These are phyloP conservation scores for Aquilaria yunnanensis DNA, from an alignment of 345 rosid genomes.

Conservation along the genomic window DNA sequence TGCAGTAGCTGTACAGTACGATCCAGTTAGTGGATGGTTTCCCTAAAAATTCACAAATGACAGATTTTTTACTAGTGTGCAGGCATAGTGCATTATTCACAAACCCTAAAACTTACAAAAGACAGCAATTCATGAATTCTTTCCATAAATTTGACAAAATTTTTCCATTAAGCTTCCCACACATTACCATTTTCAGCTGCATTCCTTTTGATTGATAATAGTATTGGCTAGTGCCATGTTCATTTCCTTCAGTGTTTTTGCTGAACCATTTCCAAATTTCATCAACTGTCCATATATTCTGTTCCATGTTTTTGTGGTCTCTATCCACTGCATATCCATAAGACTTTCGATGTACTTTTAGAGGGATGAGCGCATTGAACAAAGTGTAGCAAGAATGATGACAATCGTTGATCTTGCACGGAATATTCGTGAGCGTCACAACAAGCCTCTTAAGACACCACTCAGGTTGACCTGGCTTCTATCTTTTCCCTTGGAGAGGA, in stretches of 20 bases:
- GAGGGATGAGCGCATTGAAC: slow-evolving; percentile 86
- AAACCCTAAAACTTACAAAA: too few species aligned
- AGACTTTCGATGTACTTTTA: slow-evolving; percentile 14
- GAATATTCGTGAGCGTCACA: slow-evolving; percentile 92
- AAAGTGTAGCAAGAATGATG: slow-evolving; percentile 93
- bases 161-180: neutral
- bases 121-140: too few species aligned
- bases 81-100: too few species aligned
- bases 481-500: neutral
- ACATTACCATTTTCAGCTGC: neutral
- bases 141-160: too few species aligned
- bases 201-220: neutral
- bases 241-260: neutral
- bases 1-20: too few species aligned
- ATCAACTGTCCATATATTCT: too few species aligned
- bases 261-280: too few species aligned
- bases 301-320: too few species aligned
- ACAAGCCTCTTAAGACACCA: slow-evolving; percentile 89
- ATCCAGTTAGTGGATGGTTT: too few species aligned
- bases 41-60: too few species aligned
- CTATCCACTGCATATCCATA: neutral
- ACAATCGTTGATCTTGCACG: slow-evolving; percentile 94
- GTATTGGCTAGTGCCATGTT: neutral
- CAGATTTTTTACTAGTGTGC: too few species aligned
- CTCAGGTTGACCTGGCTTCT: slow-evolving; percentile 46